phyloP scores from a whole-genome alignment of 768 basidiomycete genomes.

The Dioszegia hungarica region DNA sequence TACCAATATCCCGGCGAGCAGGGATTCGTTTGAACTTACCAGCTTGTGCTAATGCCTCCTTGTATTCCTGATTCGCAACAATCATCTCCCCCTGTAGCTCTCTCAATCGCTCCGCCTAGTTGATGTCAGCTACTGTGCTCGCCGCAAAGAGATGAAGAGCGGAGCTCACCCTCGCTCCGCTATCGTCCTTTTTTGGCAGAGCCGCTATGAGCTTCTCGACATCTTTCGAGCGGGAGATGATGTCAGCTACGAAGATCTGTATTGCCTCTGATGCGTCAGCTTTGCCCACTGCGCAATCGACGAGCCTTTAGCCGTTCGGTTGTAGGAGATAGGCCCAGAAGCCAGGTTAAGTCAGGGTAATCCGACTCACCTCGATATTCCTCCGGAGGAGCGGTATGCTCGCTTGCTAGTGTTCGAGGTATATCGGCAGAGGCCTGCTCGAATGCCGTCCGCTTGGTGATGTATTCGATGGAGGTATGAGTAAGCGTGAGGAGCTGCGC shows the following conservation, averaged over 20 bases:
- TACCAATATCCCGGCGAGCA: neutral
- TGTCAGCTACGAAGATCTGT: slow-evolving; percentile 34
- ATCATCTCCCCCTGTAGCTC: slow-evolving; percentile 34
- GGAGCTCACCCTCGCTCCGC: slow-evolving; percentile 23
- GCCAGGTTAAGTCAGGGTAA: too few species aligned
- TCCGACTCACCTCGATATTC: slow-evolving; percentile 32
- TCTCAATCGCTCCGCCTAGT: slow-evolving; percentile 25
- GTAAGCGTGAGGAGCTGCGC: slow-evolving; percentile 37
- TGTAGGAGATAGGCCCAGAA: too few species aligned
- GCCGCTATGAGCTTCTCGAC: slow-evolving; percentile 32
- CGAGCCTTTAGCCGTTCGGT: too few species aligned
- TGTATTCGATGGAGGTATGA: slow-evolving; percentile 42
- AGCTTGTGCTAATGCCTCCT: slow-evolving; percentile 28
- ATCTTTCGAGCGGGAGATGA: slow-evolving; percentile 38
- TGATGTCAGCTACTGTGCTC: neutral
- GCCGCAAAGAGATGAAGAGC: neutral
- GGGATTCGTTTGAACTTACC: slow-evolving; percentile 14
- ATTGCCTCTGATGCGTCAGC: slow-evolving; percentile 23
- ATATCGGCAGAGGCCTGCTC: slow-evolving; percentile 30
- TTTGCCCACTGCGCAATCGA: neutral
- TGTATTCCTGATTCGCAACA: slow-evolving; percentile 35
- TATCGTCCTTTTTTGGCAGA: slow-evolving; percentile 36
- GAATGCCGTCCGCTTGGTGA: slow-evolving; percentile 38
- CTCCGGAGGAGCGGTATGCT: neutral
- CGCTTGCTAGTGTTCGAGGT: neutral